Conservation (phyloP, 2,329 filamentous ascomycete genomes). For the Zymoseptoria ardabiliae region DNA sequence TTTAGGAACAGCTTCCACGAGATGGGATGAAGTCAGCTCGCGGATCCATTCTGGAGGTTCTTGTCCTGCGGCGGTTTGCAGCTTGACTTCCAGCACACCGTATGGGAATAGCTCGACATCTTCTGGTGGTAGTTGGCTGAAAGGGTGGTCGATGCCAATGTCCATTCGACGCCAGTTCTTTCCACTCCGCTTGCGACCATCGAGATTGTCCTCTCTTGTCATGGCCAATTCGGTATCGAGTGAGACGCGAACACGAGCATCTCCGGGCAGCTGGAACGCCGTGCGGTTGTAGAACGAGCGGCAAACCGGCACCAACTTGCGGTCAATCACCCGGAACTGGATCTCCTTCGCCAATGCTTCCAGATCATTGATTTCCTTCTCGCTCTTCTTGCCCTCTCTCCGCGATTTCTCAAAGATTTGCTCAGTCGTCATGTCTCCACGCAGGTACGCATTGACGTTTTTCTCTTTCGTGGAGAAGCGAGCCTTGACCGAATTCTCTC, state of each 20-base stretch:
- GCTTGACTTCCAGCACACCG: conserved; percentile 91
- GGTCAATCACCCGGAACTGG: conserved; percentile 85
- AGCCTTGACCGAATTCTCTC: conserved; percentile 97
- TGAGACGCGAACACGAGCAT: conserved; percentile 92
- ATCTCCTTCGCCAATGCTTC: conserved; percentile 86
- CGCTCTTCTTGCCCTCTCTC: conserved; percentile 87
- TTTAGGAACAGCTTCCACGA: conserved; percentile 97
- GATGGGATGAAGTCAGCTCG: conserved; percentile 82
- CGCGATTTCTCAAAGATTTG: conserved; percentile 95
- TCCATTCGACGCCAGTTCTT: conserved; percentile 96
- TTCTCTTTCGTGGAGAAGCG: conserved; percentile 95
- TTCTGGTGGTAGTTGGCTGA: conserved; percentile 74
- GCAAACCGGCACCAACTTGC: conserved; percentile 80
- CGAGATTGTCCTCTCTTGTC: conserved; percentile 89
- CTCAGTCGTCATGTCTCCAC: conserved; percentile 73
- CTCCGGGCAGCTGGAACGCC: conserved; percentile 92
- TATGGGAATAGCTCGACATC: conserved; percentile 93
- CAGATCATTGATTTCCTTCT: conserved; percentile 84
- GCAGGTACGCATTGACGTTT: conserved; percentile 85
- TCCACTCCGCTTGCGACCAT: conserved; percentile 66
- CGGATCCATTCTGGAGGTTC: conserved; percentile 95
- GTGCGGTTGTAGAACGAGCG: conserved; percentile 97
- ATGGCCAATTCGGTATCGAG: conserved; percentile 94
- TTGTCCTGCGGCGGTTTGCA: conserved; percentile 91
- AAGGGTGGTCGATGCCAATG: conserved; percentile 93